Conservation (phyloP, 768 basidiomycete species). For the Lyophyllum atratum region DNA sequence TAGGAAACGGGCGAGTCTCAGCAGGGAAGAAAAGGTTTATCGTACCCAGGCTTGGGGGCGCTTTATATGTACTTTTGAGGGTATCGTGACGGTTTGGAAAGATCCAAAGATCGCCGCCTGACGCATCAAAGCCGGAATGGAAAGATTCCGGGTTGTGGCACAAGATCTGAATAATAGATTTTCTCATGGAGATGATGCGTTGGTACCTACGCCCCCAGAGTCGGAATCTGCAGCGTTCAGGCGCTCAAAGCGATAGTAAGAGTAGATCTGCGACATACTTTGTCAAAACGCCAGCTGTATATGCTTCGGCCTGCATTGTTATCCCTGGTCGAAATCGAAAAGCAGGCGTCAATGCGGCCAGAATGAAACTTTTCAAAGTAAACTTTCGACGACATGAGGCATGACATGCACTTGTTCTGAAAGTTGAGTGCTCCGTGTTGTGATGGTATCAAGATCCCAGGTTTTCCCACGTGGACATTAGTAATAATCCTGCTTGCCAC, state of each 20-base stretch:
- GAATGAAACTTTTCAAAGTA: constrained; percentile 1
- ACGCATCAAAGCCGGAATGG: constrained; percentile 17
- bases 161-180: constrained; percentile 13
- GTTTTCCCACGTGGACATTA: constrained; percentile 5
- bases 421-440: neutral
- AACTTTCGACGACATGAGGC: constrained; percentile 11
- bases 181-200: constrained; percentile 8
- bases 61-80: constrained; percentile 14
- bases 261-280: neutral
- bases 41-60: neutral
- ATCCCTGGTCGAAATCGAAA: neutral
- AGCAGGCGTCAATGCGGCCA: neutral
- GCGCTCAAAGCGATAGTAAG: neutral
- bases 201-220: neutral
- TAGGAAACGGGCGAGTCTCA: neutral
- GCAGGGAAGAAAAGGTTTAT: neutral
- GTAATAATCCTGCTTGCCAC: too few species aligned
- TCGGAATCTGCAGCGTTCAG: too few species aligned
- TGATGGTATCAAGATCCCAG: constrained; percentile 9
- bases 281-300: neutral
- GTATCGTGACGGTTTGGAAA: constrained; percentile 16
- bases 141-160: constrained; percentile 4
- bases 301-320: neutral
- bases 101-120: constrained; percentile 18
- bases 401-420: constrained; percentile 11